These are phyloP conservation scores for Gillenia trifoliata DNA, from an alignment of 306 rosid genomes.

Conservation along the genomic window DNA sequence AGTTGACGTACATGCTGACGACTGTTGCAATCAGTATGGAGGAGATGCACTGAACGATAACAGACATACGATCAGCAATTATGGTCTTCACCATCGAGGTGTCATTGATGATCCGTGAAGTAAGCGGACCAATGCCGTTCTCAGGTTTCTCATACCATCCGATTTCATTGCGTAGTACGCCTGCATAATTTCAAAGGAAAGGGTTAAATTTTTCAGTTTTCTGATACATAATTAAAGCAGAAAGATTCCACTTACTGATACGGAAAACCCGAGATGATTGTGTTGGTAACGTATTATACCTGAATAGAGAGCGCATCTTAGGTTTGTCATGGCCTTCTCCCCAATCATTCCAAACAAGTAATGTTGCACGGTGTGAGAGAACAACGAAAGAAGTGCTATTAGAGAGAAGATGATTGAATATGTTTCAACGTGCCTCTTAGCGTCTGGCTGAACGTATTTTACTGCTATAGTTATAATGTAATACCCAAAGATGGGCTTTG, in stretches of 20 bases:
- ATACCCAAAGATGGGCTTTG: slow-evolving; percentile 78
- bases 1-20: slow-evolving; percentile 64
- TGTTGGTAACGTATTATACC: slow-evolving; percentile 32
- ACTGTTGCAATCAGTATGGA: slow-evolving; percentile 79
- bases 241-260: not conserved
- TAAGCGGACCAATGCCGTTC: slow-evolving; percentile 60
- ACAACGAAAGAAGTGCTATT: slow-evolving; percentile 66
- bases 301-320: slow-evolving; percentile 61
- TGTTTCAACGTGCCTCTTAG: slow-evolving; percentile 49
- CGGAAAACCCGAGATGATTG: slow-evolving; percentile 3
- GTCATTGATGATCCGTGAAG: slow-evolving; percentile 70
- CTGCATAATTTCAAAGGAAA: slow-evolving; percentile 36
- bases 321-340: slow-evolving; percentile 77
- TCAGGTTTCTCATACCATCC: slow-evolving; percentile 89
- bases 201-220: not conserved
- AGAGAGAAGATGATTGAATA: slow-evolving; percentile 52
- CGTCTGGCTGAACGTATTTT: slow-evolving; percentile 48
- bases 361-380: slow-evolving; percentile 76
- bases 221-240: slow-evolving; percentile 1
- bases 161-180: slow-evolving; percentile 63
- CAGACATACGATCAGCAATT: slow-evolving; percentile 82
- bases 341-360: slow-evolving; percentile 82
- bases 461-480: slow-evolving; percentile 79
- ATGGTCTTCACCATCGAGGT: slow-evolving; percentile 75
- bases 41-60: slow-evolving; percentile 82